These are phyloP conservation scores for Bimuria novae-zelandiae DNA, from an alignment of 2,329 filamentous ascomycete genomes.

Conservation along the genomic window DNA sequence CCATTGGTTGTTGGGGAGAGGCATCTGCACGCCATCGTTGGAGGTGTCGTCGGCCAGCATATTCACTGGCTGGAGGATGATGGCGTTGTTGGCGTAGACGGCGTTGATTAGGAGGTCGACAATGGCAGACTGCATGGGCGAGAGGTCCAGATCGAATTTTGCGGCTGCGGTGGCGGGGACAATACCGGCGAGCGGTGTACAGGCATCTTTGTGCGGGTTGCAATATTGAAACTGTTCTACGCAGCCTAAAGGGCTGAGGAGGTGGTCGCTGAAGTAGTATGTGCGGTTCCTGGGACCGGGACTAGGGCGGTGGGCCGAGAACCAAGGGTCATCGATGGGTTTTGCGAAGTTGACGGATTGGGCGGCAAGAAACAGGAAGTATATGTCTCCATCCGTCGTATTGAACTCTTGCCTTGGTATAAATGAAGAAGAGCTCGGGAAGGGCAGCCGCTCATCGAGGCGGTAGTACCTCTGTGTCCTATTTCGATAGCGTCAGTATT, in stretches of 20 bases:
- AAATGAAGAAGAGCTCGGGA: conserved; percentile 10
- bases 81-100: conserved; percentile 2
- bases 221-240: conserved; percentile 9
- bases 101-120: conserved; percentile 9
- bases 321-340: conserved; percentile 15
- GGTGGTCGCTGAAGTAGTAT: conserved; percentile 7
- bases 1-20: conserved; percentile 36
- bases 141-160: conserved; percentile 6
- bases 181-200: conserved; percentile 11
- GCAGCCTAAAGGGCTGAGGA: conserved; percentile 10
- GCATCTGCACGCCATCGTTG: conserved; percentile 9
- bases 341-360: conserved; percentile 7
- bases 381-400: conserved; percentile 9
- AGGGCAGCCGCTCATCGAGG: conserved; percentile 4
- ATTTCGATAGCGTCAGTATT: background rate
- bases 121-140: conserved; percentile 6
- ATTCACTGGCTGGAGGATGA: background rate
- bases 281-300: background rate
- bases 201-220: background rate
- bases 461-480: conserved; percentile 3
- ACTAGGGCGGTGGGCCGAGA: conserved; percentile 9
- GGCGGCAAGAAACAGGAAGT: conserved; percentile 4
- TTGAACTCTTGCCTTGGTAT: conserved; percentile 10
- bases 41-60: conserved; percentile 4
- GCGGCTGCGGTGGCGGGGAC: conserved; percentile 9